Evolutionary conservation across 1,139 yeast genomes (phyloP).

Genomic region (Candida freyschussii): DNA sequence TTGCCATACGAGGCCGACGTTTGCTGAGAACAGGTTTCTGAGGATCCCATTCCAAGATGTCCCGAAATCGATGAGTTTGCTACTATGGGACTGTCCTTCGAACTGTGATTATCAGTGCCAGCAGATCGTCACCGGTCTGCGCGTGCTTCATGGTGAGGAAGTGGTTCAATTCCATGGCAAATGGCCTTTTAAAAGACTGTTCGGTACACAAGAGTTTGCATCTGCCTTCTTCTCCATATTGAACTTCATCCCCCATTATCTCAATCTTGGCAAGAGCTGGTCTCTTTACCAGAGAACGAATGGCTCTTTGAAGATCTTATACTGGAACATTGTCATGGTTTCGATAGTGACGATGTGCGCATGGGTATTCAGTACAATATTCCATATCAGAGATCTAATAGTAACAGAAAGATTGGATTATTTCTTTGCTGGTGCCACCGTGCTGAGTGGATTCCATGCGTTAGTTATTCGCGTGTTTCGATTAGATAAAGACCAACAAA

Average conservation of each 20-base stretch:
- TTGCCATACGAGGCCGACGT: slow-evolving; percentile 29
- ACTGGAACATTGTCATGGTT: slow-evolving; percentile 40
- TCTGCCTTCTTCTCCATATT: slow-evolving; percentile 79
- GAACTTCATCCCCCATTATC: slow-evolving; percentile 69
- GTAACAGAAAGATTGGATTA: slow-evolving; percentile 85
- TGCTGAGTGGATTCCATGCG: slow-evolving; percentile 70
- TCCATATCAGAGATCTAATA: slow-evolving; percentile 79
- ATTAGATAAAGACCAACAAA: slow-evolving; percentile 41
- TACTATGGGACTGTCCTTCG: slow-evolving; percentile 75
- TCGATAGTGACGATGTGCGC: slow-evolving; percentile 73
- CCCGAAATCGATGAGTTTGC: slow-evolving; percentile 32
- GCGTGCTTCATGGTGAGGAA: slow-evolving; percentile 44
- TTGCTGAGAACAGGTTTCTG: slow-evolving; percentile 27
- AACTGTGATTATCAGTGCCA: slow-evolving; percentile 95
- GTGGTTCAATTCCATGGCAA: slow-evolving; percentile 90
- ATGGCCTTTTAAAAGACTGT: slow-evolving; percentile 82
- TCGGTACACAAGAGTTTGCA: slow-evolving; percentile 79
- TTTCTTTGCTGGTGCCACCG: slow-evolving; percentile 88
- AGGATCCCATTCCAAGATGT: slow-evolving; percentile 30
- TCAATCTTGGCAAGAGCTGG: slow-evolving; percentile 45
- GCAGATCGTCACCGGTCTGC: slow-evolving; percentile 54
- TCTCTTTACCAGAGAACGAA: slow-evolving; percentile 12
- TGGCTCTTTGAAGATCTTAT: slow-evolving; percentile 29
- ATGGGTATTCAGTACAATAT: slow-evolving; percentile 81
- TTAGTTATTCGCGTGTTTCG: slow-evolving; percentile 54